phyloP scores from a whole-genome alignment of 2,329 filamentous ascomycete species.

The Fusarium solani-melongenae region DNA sequence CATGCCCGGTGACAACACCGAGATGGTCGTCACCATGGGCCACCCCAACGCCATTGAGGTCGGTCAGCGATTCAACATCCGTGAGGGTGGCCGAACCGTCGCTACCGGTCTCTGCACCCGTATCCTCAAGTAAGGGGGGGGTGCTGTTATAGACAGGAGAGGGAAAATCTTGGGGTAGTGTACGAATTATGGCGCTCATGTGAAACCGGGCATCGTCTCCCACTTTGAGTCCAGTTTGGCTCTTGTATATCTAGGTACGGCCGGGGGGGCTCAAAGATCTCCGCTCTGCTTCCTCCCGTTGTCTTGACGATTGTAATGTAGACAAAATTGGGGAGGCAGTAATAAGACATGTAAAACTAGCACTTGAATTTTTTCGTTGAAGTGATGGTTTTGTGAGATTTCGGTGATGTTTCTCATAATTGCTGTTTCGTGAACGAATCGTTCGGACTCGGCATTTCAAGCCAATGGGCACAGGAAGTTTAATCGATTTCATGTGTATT shows the following conservation, averaged over 20 bases:
- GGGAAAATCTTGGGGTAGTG: constrained; percentile 36
- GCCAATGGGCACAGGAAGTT: background rate
- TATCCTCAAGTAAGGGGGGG: constrained; percentile 67
- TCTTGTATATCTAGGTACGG: constrained; percentile 52
- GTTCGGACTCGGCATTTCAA: background rate
- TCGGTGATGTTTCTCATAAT: background rate
- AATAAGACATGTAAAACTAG: constrained; percentile 46
- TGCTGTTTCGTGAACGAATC: background rate
- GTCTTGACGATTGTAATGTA: constrained; percentile 53
- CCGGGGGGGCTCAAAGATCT: constrained; percentile 51
- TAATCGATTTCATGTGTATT: constrained; percentile 23
- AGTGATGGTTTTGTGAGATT: background rate
- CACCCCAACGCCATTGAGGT: constrained; percentile 88
- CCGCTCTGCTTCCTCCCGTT: constrained; percentile 55
- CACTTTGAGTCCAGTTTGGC: constrained; percentile 46
- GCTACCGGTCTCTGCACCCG: constrained; percentile 86
- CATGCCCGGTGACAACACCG: constrained; percentile 98
- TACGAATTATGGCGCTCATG: constrained; percentile 43
- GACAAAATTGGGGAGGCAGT: constrained; percentile 45
- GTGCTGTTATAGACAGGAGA: constrained; percentile 20
- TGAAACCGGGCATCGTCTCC: constrained; percentile 41
- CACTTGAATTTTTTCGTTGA: background rate
- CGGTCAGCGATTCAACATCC: constrained; percentile 97
- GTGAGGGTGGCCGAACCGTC: constrained; percentile 93
- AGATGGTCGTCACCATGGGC: constrained; percentile 92